Conservation (phyloP, 2,329 filamentous ascomycete species). For the Fusarium heterosporum region DNA sequence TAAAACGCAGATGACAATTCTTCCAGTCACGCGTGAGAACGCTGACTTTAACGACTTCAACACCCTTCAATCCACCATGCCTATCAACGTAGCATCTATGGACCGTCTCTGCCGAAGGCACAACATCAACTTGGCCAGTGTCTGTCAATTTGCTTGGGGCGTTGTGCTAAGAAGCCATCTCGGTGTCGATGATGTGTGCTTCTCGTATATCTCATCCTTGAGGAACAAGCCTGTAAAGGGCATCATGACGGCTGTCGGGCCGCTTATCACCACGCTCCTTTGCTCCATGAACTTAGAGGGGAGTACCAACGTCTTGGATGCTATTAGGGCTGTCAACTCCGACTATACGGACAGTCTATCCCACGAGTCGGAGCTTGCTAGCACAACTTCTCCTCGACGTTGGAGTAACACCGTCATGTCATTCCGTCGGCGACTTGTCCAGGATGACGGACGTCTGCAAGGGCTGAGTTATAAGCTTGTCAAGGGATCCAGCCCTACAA, state of each 20-base stretch:
- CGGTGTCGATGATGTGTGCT: background rate
- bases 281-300: background rate
- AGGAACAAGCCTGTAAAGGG: constrained; percentile 1
- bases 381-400: background rate
- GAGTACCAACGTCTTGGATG: background rate
- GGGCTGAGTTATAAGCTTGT: background rate
- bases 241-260: background rate
- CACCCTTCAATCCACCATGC: background rate
- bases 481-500: background rate
- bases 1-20: background rate
- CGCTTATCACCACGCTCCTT: background rate
- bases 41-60: background rate
- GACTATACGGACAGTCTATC: background rate
- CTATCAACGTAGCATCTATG: background rate
- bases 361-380: background rate
- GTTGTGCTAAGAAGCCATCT: background rate
- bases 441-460: background rate
- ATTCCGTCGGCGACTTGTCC: background rate
- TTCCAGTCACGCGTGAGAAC: background rate
- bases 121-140: background rate
- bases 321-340: background rate
- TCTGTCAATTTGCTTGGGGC: constrained; percentile 3
- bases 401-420: background rate
- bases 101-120: background rate
- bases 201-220: background rate